Percentiles rank a stretch among this genome's conserved stretches.
phyloP scores from a whole-genome alignment of 169 alveolate species.

The Eimeria falciformis region DNA sequence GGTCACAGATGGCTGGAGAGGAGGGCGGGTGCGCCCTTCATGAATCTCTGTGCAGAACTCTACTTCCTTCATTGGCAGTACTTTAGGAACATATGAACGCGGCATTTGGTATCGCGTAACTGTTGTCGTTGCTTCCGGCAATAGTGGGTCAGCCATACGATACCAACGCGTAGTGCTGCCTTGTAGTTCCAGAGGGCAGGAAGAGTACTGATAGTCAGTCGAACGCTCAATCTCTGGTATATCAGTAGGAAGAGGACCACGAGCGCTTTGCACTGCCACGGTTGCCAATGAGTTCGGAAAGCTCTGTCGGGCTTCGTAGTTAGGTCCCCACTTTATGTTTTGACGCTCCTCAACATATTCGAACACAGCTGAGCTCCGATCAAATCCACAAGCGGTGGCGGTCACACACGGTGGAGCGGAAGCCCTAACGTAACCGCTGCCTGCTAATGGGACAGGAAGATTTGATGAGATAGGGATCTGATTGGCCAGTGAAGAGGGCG shows the following conservation, averaged over 20 bases:
- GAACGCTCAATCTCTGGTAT: no score
- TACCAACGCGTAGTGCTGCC: neutral
- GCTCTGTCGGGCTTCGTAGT: no score
- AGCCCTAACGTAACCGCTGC: neutral
- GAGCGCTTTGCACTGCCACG: no score
- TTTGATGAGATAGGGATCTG: neutral
- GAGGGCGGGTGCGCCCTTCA: neutral
- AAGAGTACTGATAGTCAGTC: no score
- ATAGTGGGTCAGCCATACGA: neutral
- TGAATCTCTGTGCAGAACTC: neutral
- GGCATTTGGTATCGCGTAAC: neutral
- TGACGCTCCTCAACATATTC: no score
- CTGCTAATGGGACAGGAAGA: neutral
- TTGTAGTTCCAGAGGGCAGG: neutral
- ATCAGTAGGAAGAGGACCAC: no score
- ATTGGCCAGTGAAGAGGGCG: neutral
- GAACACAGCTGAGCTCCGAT: no score
- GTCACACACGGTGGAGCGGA: neutral
- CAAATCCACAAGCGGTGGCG: no score
- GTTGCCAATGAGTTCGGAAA: no score
- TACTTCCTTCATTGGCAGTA: slow-evolving; percentile 43
- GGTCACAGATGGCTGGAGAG: slow-evolving; percentile 5
- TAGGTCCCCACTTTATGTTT: no score
- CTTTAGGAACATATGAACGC: neutral
- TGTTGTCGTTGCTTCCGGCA: neutral